Base-by-base conservation (phyloP, 169 alveolate species). In the Babesia divergens region DNA sequence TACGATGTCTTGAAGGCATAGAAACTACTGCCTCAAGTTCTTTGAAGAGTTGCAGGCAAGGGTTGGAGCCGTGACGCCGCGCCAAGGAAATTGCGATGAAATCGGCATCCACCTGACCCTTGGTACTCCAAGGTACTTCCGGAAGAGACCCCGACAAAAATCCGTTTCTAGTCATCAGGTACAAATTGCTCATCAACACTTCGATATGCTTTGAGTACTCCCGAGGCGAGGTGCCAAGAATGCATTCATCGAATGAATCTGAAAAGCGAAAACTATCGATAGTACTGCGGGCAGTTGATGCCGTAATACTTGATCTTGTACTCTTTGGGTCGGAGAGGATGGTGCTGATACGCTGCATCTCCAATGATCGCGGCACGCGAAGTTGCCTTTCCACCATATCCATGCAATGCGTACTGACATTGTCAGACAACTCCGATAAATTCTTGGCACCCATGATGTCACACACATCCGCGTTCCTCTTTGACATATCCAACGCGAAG, bases 11-110 rank as follows among this genome's bases (percentile, higher is more conserved):
- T 16, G 59, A 16, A 8, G 72, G 72, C 46, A 49, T 46, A 24
- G 72, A 46, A 1, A 62, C 72, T 7, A 62, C 47, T 24, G 72
- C 56, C 14, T 62, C 72, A 18, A 62, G 13, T 22, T 62, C 72
- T 46, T 62, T 43, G 22, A 62, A 46, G 1, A 62, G 59, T 22
- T 14, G 42, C 46, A 62, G 47, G 9, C 60, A 43, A 0, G 72
- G 72, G 59, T 62, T 62, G 2, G 14, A 43, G 18, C 34, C 35
- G 3, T 50, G 46, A 11, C 22, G 28, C n/a, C 72, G 28, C 7
- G 72, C 72, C 72, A 62, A 28, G 9, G 72, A 46, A 47, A 47
- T 60, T 62, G 72, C 72, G 51, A 62, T 44, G 14, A 62, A 62
- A 32, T 62, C 72, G 18, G 72, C 72, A 62, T 62, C 72, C 18